Base-by-base conservation (phyloP, 2,329 filamentous ascomycete species). In the Sporothrix dimorphospora region DNA sequence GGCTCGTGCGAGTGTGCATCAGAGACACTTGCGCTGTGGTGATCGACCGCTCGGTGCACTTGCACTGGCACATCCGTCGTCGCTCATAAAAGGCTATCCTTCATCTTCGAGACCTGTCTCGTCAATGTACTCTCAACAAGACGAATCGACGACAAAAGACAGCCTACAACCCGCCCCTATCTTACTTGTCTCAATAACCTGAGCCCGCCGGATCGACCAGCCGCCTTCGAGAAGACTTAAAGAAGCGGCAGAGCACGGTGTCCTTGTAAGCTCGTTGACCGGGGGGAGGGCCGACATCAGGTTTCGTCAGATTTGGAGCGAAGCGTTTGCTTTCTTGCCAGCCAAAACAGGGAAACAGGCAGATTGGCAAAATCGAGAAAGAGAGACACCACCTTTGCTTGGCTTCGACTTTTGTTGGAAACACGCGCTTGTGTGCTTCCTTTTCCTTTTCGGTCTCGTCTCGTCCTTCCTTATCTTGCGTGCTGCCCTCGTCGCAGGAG, bases 211-310 rank as follows among this genome's bases (percentile, higher is more conserved):
- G 30, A 40, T 61, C 55, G 55, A 14, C 55, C 40, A 59, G 67
- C 67, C 67, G 67, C 24, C 51, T 57, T 69, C 67, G 66, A 69
- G 66, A 61, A 70, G 53, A 6, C 11, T 19, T 16, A 16, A 16
- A 34, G 42, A 49, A 47, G 38, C 47, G 9, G 66, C 16, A 66
- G 11, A 16, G 30, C 6, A 34, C 30, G 6, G 30, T 34, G 30
- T 6, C 3, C 30, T 34, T 34, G 30, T 3, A 34, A n/a, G n/a
- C n/a, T n/a, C n/a, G n/a, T n/a, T 16, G 61, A 21, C 34, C 27
- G 21, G 14, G 16, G 14, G 21, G 49, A 45, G 4, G 40, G 59
- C 27, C 9, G 21, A 21, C 38, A 59, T 59, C 55, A 21, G 19
- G 30, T 40, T n/a, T 42, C 42, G 19, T 61, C n/a, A n/a, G 34